Base-by-base conservation (phyloP, 2,329 filamentous ascomycete species). In the Claviceps sp. region DNA sequence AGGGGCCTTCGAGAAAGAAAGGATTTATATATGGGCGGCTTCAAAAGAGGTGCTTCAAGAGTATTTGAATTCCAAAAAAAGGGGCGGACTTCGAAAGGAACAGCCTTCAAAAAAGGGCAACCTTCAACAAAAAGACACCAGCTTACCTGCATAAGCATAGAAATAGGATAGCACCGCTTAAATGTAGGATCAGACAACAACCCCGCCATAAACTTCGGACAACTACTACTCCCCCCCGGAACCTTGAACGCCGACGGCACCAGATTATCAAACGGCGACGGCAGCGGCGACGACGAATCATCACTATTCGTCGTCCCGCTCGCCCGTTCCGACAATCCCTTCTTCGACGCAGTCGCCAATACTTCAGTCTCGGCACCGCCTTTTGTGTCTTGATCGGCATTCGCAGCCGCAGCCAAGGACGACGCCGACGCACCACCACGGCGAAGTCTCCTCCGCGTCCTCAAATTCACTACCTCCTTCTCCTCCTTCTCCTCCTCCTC, bases 141-240 rank as follows among this genome's bases (percentile, higher is more conserved):
- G 8, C 37, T 48, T 70, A 87, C 86, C 72, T 86, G 80, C 9
- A 97, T 73, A 57, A 97, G 78, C 60, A 95, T 74, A 1, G 90
- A 95, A 52, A 96, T 74, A 0, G 91, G 88, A 58, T 90, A 80
- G 69, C 91, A 97, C 49, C 76, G 66, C 58, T 79, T 77, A 59
- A 93, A 88, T 3, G 78, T 81, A 5, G 75, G 63, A 62, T 87
- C 78, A 46, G 68, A 69, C 49, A 93, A 74, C 59, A 95, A 80
- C 2, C 65, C 66, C 49, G 78, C 72, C 65, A 95, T 83, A 67
- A 91, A 90, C 5, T 63, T 64, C 3, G 81, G 78, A 61, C 86
- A 90, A 5, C 70, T 69, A 23, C 70, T 63, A 34, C 69, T 66
- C 46, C 73, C 75, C 49, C 71, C 68, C 11, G 67, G 60, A 50